Base-by-base conservation (phyloP, 2,329 filamentous ascomycete genomes). In the Talaromyces amestolkiae region DNA sequence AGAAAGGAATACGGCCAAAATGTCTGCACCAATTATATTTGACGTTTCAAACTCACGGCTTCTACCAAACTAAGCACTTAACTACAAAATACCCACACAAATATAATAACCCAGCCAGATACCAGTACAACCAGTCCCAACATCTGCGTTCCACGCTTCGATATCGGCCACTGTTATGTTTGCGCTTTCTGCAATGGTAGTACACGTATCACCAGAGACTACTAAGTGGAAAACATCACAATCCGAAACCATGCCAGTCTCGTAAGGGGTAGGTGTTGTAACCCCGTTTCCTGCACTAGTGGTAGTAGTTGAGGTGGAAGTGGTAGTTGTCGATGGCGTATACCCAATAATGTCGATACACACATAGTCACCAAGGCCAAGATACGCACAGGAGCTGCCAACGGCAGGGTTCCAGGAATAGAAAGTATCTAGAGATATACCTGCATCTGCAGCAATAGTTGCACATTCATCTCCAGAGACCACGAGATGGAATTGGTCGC, bases 121-220 rank as follows among this genome's bases (percentile, higher is more conserved):
- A 35, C 49, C 58, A 19, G 49, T 24, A 63, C 64, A 66, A 56
- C 58, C 27, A 10, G 54, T 64, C 49, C 65, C 66, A 22, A 70
- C 62, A 9, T 62, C 66, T 1, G 72, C 69, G 64, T 76, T 73
- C 73, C 72, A 75, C 17, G 61, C 47, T n/a, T 73, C 68, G 33
- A 78, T 71, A 11, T 75, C 54, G 1, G 66, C 61, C 9, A 72
- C 49, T 0, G 69, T 56, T 51, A 77, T 72, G 7, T 68, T 65
- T 2, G 72, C 65, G 6, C 61, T 59, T 0, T 61, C 43, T 10
- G 70, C 69, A 31, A 78, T 76, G 0, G 56, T 63, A 8, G 45
- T 60, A 49, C 75, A 78, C 7, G 56, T 66, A 10, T 74, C 71
- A n/a, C 51, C 66, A 3, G 39, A 61, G n/a, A 49, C 22, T 7